Evolutionary conservation across 176 grass and related monocot species (phyloP), one percentile per base, ranked within the genome.

Genomic region (Coix lacrymajobi): DNA sequence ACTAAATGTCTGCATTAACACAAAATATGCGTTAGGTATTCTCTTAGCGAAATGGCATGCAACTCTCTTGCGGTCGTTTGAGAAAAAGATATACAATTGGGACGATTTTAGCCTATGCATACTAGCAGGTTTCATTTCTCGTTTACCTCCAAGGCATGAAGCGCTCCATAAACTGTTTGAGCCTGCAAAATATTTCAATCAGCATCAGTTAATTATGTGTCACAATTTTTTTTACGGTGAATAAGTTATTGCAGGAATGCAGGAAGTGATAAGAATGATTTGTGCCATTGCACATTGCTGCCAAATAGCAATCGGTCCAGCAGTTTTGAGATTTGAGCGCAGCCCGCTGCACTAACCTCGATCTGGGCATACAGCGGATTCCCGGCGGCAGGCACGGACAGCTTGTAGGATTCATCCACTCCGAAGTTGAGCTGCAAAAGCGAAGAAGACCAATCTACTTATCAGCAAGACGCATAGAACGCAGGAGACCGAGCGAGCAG

Each of bases 71-170:
- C n/a, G n/a, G n/a, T n/a, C n/a, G n/a, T n/a, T n/a, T n/a, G n/a
- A n/a, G n/a, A n/a, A n/a, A n/a, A n/a, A n/a, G n/a, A n/a, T n/a
- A 34, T 44, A 33, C 46, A 32, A 51, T 25, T 41, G 4, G 14
- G 45, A 1, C 4, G 44, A 62, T 43, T 41, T 43, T 40, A 75
- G 30, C 19, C 75, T 37, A 41, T 76, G 26, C 20, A 20, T 22
- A n/a, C n/a, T n/a, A n/a, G n/a, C n/a, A 30, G 19, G 29, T 25
- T 70, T 68, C 69, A 15, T 54, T 31, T 82, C n/a, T 16, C 25
- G 29, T 4, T 92, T 93, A 98, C 96, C 93, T 98, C 83, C 22
- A 95, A 90, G 52, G 91, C 96, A 76, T 95, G 92, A 87, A 98
- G 82, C 20, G 89, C 96, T 65, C 96, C 96, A 26, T 61, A 95